Evolutionary conservation across 768 basidiomycete species (phyloP), one percentile per base, ranked within the genome.

Genomic region (Naganishia vaughanmartiniae): DNA sequence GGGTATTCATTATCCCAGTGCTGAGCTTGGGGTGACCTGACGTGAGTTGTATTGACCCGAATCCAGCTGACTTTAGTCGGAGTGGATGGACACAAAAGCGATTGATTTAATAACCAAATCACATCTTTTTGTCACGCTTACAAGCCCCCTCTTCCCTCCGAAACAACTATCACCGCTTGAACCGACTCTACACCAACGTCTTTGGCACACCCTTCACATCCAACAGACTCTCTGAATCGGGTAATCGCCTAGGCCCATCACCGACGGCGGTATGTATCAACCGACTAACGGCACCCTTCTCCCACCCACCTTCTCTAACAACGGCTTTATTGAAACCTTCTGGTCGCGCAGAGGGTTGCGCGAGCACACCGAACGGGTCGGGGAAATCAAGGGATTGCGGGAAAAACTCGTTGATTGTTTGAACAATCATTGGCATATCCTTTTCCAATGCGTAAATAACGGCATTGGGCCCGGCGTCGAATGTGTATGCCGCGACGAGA

Each of bases 401-500:
- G 87, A 99, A 99, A 83, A 90, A 97, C 69, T 85, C 83, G 67
- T 88, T 82, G 74, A 98, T 85, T 73, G 93, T 81, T 76, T 87
- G 83, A 55, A 93, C 83, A 74, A 99, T 89, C 81, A 89, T 87
- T 73, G 85, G 86, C 76, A 96, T 83, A 82, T 94, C 87, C 76
- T 87, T 85, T 74, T 89, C 84, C 4, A 87, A 86, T 0, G 93
- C 87, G 82, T 98, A 99, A 77, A 99, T 92, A 79, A 99, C 96
- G 1, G 94, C 94, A 82, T 99, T 99, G 17, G 96, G 96, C 36
- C 96, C 96, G 0, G 96, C 96, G 77, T 99, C 96, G 79, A 90
- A 98, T n/a, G 96, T 99, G 83, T 99, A 99, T 51, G 95, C 96
- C 0, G 93, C 96, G 77, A 90, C 88, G 80, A 87, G 84, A 65